These are phyloP conservation scores for Theobroma grandiflorum DNA, from an alignment of 441 rosid species.

Conservation along the genomic window DNA sequence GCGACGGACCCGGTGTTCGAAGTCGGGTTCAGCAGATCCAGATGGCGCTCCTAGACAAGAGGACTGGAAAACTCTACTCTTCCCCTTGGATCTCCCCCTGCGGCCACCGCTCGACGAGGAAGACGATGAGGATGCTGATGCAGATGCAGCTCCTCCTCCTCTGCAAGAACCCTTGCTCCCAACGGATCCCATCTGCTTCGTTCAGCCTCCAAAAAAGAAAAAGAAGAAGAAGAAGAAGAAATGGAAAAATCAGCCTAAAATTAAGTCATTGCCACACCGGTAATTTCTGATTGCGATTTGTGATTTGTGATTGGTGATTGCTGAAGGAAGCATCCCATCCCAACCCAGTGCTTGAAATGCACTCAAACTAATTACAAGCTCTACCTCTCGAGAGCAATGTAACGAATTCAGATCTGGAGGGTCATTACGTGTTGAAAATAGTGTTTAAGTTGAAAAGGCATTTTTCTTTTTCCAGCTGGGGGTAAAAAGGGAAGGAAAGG, in stretches of 20 bases:
- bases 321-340: no score
- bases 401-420: conserved; percentile 17
- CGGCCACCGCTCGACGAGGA: conserved; percentile 39
- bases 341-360: conserved; percentile 23
- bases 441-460: conserved; percentile 25
- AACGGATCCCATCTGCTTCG: conserved; percentile 76
- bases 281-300: neutral
- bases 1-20: conserved; percentile 47
- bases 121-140: conserved; percentile 32
- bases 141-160: conserved; percentile 33
- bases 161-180: conserved; percentile 65
- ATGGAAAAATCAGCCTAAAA: conserved; percentile 8
- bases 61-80: conserved; percentile 66
- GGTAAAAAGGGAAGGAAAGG: neutral
- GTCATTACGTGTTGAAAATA: conserved; percentile 12
- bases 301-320: no score
- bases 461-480: neutral
- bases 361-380: conserved; percentile 24
- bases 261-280: conserved; percentile 41
- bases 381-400: no score
- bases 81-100: conserved; percentile 59
- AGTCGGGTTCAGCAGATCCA: conserved; percentile 55
- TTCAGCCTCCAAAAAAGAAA: neutral
- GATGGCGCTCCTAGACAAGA: conserved; percentile 75
- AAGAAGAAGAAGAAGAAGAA: neutral